Conservation (phyloP, 768 basidiomycete genomes). For the Lentinula raphanica region DNA sequence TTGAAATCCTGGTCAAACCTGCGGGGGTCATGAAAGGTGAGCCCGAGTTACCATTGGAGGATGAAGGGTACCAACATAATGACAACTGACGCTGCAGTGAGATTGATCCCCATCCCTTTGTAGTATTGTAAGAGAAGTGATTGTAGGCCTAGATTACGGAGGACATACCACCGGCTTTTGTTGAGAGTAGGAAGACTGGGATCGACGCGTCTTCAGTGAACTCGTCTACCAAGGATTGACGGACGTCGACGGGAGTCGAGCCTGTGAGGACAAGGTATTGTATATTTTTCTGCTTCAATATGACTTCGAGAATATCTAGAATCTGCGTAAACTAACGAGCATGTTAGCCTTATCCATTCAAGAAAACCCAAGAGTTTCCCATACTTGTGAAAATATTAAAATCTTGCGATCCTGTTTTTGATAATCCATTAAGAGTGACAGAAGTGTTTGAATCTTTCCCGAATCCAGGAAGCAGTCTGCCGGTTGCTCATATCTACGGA, state of each 20-base stretch:
- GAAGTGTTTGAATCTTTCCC: conserved; percentile 77
- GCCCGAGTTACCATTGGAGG: not conserved
- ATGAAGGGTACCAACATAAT: conserved; percentile 57
- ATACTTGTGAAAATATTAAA: conserved; percentile 95
- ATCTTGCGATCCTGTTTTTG: conserved; percentile 68
- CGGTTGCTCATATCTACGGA: conserved; percentile 68
- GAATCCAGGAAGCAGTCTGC: conserved; percentile 77
- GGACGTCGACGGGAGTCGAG: conserved; percentile 87
- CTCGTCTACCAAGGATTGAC: conserved; percentile 92
- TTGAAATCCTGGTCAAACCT: conserved; percentile 99
- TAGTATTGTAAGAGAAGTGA: conserved; percentile 1
- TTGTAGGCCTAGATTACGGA: not conserved
- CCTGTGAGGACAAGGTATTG: conserved; percentile 86
- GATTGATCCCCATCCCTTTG: conserved; percentile 86
- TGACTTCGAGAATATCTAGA: conserved; percentile 83
- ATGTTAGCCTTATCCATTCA: not conserved
- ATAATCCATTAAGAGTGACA: conserved; percentile 68
- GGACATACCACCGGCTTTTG: conserved; percentile 72
- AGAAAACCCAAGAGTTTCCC: conserved; percentile 32
- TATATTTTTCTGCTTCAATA: conserved; percentile 67
- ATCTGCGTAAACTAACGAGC: conserved; percentile 83
- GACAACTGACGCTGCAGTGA: conserved; percentile 93
- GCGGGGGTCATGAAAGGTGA: not conserved
- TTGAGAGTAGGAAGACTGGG: conserved; percentile 84
- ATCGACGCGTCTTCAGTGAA: conserved; percentile 88